Evolutionary conservation across 2,329 filamentous ascomycete genomes (phyloP).

Genomic region (Zalaria sp.): DNA sequence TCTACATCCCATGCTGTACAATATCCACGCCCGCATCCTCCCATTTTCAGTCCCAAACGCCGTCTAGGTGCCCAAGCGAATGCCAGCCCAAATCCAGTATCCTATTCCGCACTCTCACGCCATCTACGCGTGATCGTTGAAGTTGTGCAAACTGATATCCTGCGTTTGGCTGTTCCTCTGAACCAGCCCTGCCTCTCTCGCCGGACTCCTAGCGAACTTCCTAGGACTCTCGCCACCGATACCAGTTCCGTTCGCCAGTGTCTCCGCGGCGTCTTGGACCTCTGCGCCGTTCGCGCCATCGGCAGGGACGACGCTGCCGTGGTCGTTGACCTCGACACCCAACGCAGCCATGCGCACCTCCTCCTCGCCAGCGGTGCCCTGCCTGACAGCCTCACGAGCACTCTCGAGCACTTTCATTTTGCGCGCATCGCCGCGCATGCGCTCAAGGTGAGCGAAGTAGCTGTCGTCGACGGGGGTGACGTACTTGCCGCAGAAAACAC

Average conservation of each 20-base stretch:
- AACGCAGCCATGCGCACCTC: slow-evolving; percentile 50
- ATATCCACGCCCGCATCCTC: too few species aligned
- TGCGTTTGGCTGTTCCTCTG: slow-evolving; percentile 20
- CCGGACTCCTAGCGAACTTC: slow-evolving; percentile 13
- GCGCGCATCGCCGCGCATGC: slow-evolving; percentile 53
- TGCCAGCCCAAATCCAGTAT: too few species aligned
- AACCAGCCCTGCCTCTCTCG: slow-evolving; percentile 14
- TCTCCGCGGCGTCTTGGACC: slow-evolving; percentile 1
- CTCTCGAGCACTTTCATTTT: slow-evolving; percentile 53
- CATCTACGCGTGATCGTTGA: slow-evolving; percentile 18
- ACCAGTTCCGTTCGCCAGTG: slow-evolving; percentile 7
- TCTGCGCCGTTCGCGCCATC: slow-evolving; percentile 12
- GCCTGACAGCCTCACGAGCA: slow-evolving; percentile 49
- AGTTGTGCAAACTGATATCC: slow-evolving; percentile 49
- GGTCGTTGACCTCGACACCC: slow-evolving; percentile 41
- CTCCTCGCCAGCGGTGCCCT: slow-evolving; percentile 44
- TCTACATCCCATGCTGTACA: too few species aligned
- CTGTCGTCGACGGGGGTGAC: slow-evolving; percentile 62
- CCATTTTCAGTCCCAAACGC: too few species aligned
- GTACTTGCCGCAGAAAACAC: slow-evolving; percentile 84
- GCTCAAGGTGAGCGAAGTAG: slow-evolving; percentile 72
- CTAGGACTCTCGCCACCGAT: slow-evolving; percentile 7
- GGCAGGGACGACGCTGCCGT: slow-evolving; percentile 43
- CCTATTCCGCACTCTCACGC: too few species aligned
- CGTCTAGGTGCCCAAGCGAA: too few species aligned